These are phyloP conservation scores for Trametes pubescens DNA, from an alignment of 1,284 basidiomycete species.

Conservation along the genomic window DNA sequence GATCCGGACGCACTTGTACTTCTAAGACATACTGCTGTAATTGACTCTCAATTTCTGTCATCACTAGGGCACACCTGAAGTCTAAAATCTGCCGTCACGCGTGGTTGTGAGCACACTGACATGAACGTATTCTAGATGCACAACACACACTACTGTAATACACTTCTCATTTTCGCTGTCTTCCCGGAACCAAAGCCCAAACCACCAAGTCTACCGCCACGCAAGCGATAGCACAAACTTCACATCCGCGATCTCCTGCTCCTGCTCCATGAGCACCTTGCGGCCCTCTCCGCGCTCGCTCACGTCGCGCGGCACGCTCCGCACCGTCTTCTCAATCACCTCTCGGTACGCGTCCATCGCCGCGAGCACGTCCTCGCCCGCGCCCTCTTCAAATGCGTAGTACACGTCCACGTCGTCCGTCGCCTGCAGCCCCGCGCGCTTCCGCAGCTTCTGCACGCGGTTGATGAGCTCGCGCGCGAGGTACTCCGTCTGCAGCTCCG, in stretches of 20 bases:
- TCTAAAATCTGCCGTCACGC: slow-evolving; percentile 50
- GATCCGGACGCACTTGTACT: slow-evolving; percentile 35
- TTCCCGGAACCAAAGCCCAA: slow-evolving; percentile 2
- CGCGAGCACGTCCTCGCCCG: slow-evolving; percentile 71
- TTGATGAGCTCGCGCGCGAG: slow-evolving; percentile 92
- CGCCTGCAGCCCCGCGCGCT: slow-evolving; percentile 94
- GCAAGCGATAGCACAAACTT: slow-evolving; percentile 81
- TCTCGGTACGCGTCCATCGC: slow-evolving; percentile 79
- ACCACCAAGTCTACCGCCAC: slow-evolving; percentile 42
- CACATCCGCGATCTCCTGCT: slow-evolving; percentile 86
- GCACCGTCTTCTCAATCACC: slow-evolving; percentile 80
- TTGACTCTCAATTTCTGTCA: slow-evolving; percentile 39
- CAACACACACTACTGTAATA: slow-evolving; percentile 46
- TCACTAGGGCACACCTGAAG: slow-evolving; percentile 4
- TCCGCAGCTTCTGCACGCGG: slow-evolving; percentile 94
- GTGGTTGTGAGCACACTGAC: not conserved
- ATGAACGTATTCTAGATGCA: slow-evolving; percentile 40
- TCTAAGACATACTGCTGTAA: slow-evolving; percentile 44
- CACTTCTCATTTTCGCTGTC: slow-evolving; percentile 36
- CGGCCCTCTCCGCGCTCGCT: slow-evolving; percentile 58
- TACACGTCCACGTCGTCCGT: slow-evolving; percentile 95
- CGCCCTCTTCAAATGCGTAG: slow-evolving; percentile 82
- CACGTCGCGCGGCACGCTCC: slow-evolving; percentile 73
- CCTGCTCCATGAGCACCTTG: slow-evolving; percentile 79
- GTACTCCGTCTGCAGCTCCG: slow-evolving; percentile 90